These are phyloP conservation scores for Gossypium mustelinum DNA, from an alignment of 345 rosid genomes.

Conservation along the genomic window DNA sequence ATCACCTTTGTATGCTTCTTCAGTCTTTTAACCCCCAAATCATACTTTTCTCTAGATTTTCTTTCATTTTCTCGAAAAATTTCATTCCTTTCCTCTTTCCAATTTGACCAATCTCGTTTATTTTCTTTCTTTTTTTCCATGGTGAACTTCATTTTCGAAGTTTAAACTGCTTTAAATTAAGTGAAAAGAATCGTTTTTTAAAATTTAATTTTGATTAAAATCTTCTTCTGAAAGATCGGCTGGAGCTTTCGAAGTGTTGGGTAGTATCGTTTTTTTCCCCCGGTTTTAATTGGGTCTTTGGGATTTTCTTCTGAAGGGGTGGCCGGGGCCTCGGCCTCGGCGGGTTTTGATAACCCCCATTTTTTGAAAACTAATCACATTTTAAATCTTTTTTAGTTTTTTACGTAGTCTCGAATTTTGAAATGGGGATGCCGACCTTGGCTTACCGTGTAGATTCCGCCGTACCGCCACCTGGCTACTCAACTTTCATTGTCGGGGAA, in stretches of 20 bases:
- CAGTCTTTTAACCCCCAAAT: background rate
- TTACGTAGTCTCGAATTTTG: constrained; percentile 32
- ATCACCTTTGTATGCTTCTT: background rate
- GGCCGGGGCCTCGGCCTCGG: constrained; percentile 99
- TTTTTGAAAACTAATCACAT: constrained; percentile 34
- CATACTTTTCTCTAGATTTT: background rate
- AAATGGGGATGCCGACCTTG: constrained; percentile 74
- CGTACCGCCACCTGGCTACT: constrained; percentile 56
- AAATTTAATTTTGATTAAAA: background rate
- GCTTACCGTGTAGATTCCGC: constrained; percentile 77
- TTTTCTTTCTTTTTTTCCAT: constrained; percentile 27
- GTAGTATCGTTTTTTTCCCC: constrained; percentile 33
- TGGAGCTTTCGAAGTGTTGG: constrained; percentile 36
- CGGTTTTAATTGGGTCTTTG: constrained; percentile 43
- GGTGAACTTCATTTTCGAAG: constrained; percentile 23
- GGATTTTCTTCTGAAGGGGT: constrained; percentile 94
- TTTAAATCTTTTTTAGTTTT: constrained; percentile 5
- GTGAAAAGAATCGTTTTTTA: background rate
- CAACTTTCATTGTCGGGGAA: constrained; percentile 41
- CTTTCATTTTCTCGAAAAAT: background rate
- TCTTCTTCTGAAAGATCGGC: constrained; percentile 34
- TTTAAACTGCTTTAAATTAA: background rate
- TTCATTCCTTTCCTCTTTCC: background rate
- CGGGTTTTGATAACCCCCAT: constrained; percentile 94
- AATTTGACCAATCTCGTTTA: background rate